Conservation (phyloP, 2,329 filamentous ascomycete genomes). For the Cercospora sp. region DNA sequence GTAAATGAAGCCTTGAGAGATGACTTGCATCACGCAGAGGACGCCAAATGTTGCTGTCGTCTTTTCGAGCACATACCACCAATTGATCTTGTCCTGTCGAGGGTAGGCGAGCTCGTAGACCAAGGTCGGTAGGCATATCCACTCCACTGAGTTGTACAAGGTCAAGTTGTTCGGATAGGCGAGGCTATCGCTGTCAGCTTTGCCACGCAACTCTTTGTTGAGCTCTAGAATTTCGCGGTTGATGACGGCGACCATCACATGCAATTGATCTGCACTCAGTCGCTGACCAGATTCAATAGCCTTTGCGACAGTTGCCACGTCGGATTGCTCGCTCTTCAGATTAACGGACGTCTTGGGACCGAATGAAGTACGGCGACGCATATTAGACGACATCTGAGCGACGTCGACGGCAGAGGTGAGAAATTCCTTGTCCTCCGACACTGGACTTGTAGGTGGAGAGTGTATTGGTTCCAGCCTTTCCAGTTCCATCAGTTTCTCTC, state of each 20-base stretch:
- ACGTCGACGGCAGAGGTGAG: constrained; percentile 26
- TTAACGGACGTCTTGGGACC: constrained; percentile 46
- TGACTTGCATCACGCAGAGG: constrained; percentile 75
- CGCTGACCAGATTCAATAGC: constrained; percentile 63
- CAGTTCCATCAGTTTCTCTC: constrained; percentile 57
- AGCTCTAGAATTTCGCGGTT: constrained; percentile 66
- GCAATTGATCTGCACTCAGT: constrained; percentile 62
- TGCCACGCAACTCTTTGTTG: constrained; percentile 65
- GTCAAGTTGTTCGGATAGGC: constrained; percentile 71
- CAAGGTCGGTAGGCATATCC: constrained; percentile 71
- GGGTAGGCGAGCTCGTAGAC: constrained; percentile 81
- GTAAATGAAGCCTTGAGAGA: constrained; percentile 75
- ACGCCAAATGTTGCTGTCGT: constrained; percentile 68
- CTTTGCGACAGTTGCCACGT: constrained; percentile 61
- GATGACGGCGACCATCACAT: constrained; percentile 65
- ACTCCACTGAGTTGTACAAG: constrained; percentile 59
- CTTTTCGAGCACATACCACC: constrained; percentile 75
- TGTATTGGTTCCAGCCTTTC: constrained; percentile 53
- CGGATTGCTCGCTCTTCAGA: constrained; percentile 50
- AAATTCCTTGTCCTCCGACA: constrained; percentile 15
- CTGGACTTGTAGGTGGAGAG: constrained; percentile 40
- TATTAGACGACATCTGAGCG: constrained; percentile 14
- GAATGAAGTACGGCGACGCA: constrained; percentile 38
- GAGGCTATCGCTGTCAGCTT: constrained; percentile 52
- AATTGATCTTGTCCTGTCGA: constrained; percentile 67